Evolutionary conservation across 2,329 filamentous ascomycete species (phyloP).

Genomic region (Aspergillus udagawae): DNA sequence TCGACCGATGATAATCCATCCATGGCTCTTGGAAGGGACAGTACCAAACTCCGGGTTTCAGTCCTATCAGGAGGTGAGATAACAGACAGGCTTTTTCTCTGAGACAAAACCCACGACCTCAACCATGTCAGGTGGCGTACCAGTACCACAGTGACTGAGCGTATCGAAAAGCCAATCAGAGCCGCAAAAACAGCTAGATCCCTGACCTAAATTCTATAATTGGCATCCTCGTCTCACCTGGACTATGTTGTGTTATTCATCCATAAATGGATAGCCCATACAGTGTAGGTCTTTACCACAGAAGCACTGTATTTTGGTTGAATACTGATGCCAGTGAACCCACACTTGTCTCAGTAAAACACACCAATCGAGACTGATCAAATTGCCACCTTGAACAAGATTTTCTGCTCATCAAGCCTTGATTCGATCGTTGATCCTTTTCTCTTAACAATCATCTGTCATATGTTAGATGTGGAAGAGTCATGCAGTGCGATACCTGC

Average conservation of each 20-base stretch:
- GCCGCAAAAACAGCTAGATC: constrained; percentile 2
- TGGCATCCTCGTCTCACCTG: constrained; percentile 21
- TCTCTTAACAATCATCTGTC: neutral
- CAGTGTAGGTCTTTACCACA: no score
- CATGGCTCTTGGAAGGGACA: neutral
- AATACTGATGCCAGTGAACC: neutral
- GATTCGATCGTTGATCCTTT: neutral
- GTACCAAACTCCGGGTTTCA: neutral
- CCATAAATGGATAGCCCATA: neutral
- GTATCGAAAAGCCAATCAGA: constrained; percentile 9
- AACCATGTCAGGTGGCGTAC: constrained; percentile 12
- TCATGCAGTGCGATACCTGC: neutral
- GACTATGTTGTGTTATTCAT: neutral
- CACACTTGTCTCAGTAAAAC: neutral
- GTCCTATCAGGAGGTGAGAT: neutral
- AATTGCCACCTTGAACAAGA: neutral
- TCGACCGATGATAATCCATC: neutral
- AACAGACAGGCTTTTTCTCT: neutral
- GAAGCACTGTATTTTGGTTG: no score
- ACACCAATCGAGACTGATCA: neutral
- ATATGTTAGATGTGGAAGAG: neutral
- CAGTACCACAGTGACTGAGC: constrained; percentile 1
- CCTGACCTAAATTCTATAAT: constrained; percentile 18
- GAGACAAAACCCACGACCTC: neutral
- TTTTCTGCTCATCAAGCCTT: neutral